Base-by-base conservation (phyloP, 1,284 basidiomycete genomes). In the Cryptococcus wingfieldii region DNA sequence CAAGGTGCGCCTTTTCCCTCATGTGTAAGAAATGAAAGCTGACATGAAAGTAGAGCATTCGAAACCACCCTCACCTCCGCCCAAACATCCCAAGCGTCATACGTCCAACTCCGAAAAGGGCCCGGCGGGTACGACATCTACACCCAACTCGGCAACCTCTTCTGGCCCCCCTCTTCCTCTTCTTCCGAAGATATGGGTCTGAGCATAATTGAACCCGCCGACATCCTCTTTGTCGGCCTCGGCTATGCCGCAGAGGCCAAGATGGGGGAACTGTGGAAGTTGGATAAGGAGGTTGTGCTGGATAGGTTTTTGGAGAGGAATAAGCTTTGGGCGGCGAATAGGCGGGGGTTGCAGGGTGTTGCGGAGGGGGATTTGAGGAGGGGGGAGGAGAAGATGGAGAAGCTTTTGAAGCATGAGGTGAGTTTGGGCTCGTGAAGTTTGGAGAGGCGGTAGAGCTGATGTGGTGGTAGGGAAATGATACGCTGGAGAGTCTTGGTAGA, bases 221-320 rank as follows among this genome's bases (percentile, higher is more conserved):
- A 75, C 39, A 59, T 75, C 9, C 44, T 73, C 28, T 65, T 63
- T 16, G 67, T 74, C n/a, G 27, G 45, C 25, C 12, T 27, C 19
- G 41, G 14, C 19, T 16, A 53, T 53, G 9, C 45, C 71, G 7
- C 47, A 46, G 2, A 64, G 69, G 61, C 53, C 38, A 1, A 54
- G 55, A 7, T 62, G 13, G 56, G 63, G 16, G 59, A 64, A 41
- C 39, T 68, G 18, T 75, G 71, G 70, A 51, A 67, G 44, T 47
- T 74, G 18, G 71, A 75, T 5, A 61, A 72, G 48, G 56, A 50
- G 31, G 56, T 74, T 10, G 59, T 66, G 1, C 59, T 75, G 72
- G 73, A 75, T 53, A 69, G 73, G 3, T 75, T 69, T 47, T 52
- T 73, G 58, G 55, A 53, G 12, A 47, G 54, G 12, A 73, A 74